phyloP scores from a whole-genome alignment of 176 grass and related monocot species.

The Luzula sylvatica region DNA sequence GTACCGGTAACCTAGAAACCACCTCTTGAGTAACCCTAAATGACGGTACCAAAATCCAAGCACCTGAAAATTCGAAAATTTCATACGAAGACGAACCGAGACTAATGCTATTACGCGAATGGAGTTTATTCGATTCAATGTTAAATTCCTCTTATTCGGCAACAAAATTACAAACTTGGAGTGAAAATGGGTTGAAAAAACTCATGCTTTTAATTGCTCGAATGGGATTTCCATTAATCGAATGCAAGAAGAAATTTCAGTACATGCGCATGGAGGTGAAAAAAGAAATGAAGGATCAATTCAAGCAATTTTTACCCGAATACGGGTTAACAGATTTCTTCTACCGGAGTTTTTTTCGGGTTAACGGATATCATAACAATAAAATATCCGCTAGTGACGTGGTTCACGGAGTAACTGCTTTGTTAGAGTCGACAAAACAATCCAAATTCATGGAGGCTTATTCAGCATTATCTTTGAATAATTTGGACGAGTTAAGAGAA shows the following conservation, averaged over 20 bases:
- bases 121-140: slow-evolving; percentile 89
- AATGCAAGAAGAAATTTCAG: slow-evolving; percentile 87
- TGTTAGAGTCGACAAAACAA: slow-evolving; percentile 59
- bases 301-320: slow-evolving; percentile 68
- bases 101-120: slow-evolving; percentile 76
- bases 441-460: slow-evolving; percentile 77
- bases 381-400: slow-evolving; percentile 86
- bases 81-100: slow-evolving; percentile 77
- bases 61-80: slow-evolving; percentile 64
- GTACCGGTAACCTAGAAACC: slow-evolving; percentile 48
- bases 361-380: slow-evolving; percentile 63
- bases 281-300: slow-evolving; percentile 73
- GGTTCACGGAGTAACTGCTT: slow-evolving; percentile 70
- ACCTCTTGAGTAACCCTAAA: slow-evolving; percentile 60
- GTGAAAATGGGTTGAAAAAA: slow-evolving; percentile 86
- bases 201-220: slow-evolving; percentile 78
- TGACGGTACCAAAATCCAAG: slow-evolving; percentile 72
- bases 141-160: slow-evolving; percentile 78
- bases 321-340: slow-evolving; percentile 84
- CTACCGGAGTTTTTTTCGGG: slow-evolving; percentile 70
- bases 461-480: slow-evolving; percentile 64
- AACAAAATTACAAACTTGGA: slow-evolving; percentile 85
- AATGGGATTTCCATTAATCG: slow-evolving; percentile 73
- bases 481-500: slow-evolving; percentile 51
- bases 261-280: slow-evolving; percentile 98